phyloP scores from a whole-genome alignment of 345 rosid genomes.

The Moricandia moricandioides region DNA sequence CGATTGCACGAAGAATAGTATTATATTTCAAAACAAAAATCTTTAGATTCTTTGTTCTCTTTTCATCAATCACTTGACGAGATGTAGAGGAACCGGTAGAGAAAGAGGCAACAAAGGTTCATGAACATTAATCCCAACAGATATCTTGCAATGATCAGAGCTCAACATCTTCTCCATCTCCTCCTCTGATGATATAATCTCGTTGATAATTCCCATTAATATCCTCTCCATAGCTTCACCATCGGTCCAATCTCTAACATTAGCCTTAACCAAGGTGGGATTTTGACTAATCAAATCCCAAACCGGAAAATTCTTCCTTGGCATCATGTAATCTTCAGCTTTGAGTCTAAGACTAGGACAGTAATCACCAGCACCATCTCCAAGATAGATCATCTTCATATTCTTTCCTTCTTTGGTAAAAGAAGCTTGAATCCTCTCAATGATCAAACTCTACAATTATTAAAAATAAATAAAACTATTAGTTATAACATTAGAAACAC shows the following conservation, averaged over 20 bases:
- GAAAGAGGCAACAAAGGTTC: conserved; percentile 31
- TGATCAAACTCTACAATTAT: conserved; percentile 43
- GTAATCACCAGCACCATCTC: conserved; percentile 82
- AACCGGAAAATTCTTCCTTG: conserved; percentile 75
- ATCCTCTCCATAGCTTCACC: conserved; percentile 50
- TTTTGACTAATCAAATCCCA: conserved; percentile 69
- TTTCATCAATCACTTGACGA: conserved; percentile 15
- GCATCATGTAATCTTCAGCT: conserved; percentile 63
- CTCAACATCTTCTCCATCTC: conserved; percentile 6
- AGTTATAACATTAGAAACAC: not conserved
- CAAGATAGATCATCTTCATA: conserved; percentile 61
- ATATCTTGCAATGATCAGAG: conserved; percentile 27
- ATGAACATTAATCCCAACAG: conserved; percentile 27
- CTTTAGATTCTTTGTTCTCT: not conserved
- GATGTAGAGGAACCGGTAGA: conserved; percentile 20
- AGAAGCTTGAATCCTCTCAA: conserved; percentile 65
- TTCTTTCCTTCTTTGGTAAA: conserved; percentile 44
- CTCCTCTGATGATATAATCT: not conserved
- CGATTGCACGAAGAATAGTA: not conserved
- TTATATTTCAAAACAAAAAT: not conserved
- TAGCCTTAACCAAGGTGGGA: conserved; percentile 58
- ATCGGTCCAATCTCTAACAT: conserved; percentile 68
- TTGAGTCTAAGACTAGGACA: conserved; percentile 71
- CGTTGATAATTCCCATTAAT: conserved; percentile 13
- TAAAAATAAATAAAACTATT: not conserved